These are phyloP conservation scores for Rhodotorula mucilaginosa DNA, from an alignment of 1,284 basidiomycete genomes.

Conservation along the genomic window DNA sequence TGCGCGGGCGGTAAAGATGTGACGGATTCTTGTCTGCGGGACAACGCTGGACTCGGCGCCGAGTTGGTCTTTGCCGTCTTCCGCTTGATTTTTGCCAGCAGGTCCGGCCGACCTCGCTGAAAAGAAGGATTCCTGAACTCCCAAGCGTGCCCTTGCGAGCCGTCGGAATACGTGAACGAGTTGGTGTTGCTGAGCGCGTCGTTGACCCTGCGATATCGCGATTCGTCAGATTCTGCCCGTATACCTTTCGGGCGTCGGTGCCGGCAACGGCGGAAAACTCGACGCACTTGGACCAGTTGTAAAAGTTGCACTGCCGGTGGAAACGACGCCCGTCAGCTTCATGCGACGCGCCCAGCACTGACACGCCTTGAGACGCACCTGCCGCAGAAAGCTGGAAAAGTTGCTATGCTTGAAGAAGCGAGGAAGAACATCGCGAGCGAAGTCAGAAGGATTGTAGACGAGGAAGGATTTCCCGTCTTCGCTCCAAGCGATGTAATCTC, in stretches of 20 bases:
- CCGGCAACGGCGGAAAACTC: neutral
- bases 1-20: neutral
- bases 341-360: conserved; percentile 42
- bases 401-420: conserved; percentile 54
- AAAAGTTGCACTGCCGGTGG: conserved; percentile 19
- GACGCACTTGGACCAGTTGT: conserved; percentile 49
- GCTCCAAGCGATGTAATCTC: conserved; percentile 50
- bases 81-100: conserved; percentile 51
- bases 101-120: conserved; percentile 50
- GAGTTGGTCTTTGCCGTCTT: conserved; percentile 43
- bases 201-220: conserved; percentile 45
- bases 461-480: conserved; percentile 50
- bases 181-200: conserved; percentile 46
- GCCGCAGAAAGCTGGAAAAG: conserved; percentile 53
- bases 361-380: neutral
- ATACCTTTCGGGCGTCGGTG: neutral
- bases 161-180: conserved; percentile 34
- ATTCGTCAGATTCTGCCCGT: neutral
- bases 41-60: neutral
- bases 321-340: neutral
- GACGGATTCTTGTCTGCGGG: conserved; percentile 6
- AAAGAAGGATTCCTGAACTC: conserved; percentile 53
- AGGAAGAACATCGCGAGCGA: conserved; percentile 51
- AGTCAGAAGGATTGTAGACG: conserved; percentile 51
- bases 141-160: conserved; percentile 46